These are phyloP conservation scores for Diplocarpon mali DNA, from an alignment of 2,329 filamentous ascomycete species.

Conservation along the genomic window DNA sequence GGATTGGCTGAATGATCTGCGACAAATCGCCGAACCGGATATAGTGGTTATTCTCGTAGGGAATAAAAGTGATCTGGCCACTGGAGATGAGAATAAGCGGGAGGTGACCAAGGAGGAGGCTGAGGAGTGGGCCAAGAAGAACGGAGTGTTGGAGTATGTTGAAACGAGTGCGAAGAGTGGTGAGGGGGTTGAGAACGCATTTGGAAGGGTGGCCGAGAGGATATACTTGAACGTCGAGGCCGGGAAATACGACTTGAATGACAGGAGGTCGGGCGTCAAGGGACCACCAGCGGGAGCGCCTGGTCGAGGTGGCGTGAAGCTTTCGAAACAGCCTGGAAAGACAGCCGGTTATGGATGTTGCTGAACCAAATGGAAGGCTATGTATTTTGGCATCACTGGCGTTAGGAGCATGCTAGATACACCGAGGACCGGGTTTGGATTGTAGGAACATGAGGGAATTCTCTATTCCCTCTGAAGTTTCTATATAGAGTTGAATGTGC, in stretches of 20 bases:
- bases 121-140: conserved; percentile 75
- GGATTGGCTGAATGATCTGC: conserved; percentile 86
- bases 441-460: conserved; percentile 6
- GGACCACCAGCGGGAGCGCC: conserved; percentile 41
- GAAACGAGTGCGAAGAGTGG: conserved; percentile 95
- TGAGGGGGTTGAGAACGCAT: conserved; percentile 86
- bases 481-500: too few relatives aligned
- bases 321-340: conserved; percentile 25
- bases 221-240: conserved; percentile 97
- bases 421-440: conserved; percentile 16
- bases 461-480: neutral
- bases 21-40: conserved; percentile 89
- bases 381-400: conserved; percentile 17
- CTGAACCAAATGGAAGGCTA: conserved; percentile 12
- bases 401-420: conserved; percentile 16
- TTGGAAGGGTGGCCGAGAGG: conserved; percentile 83
- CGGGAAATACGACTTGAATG: conserved; percentile 81
- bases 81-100: conserved; percentile 47
- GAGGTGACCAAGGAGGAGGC: conserved; percentile 78
- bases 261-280: conserved; percentile 86
- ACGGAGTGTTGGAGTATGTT: conserved; percentile 85
- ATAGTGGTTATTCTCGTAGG: conserved; percentile 92
- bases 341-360: conserved; percentile 20
- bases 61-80: conserved; percentile 81
- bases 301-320: conserved; percentile 33